These are phyloP conservation scores for Penicillium lagena DNA, from an alignment of 495 filamentous ascomycete species.

Conservation along the genomic window DNA sequence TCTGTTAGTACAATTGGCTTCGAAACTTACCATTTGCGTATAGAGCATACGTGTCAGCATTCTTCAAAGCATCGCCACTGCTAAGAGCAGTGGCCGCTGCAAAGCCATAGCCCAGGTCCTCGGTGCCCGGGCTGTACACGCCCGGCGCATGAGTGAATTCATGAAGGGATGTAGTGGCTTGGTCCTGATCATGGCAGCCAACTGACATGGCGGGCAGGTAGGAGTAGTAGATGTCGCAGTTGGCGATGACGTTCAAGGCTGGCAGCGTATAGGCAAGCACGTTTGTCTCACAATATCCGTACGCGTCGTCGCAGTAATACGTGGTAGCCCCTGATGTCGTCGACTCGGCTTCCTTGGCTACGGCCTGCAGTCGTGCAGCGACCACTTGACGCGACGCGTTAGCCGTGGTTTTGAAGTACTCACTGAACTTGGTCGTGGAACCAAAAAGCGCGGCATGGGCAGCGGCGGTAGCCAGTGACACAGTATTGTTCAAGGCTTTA, in stretches of 20 bases:
- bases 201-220: constrained; percentile 35
- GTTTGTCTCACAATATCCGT: constrained; percentile 40
- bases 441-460: constrained; percentile 45
- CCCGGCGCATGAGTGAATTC: constrained; percentile 57
- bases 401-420: constrained; percentile 58
- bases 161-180: constrained; percentile 53
- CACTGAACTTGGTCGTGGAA: constrained; percentile 42
- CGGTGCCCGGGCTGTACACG: constrained; percentile 48
- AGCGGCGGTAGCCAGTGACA: constrained; percentile 45
- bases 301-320: constrained; percentile 48
- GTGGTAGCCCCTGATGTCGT: constrained; percentile 34
- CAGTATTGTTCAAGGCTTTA: constrained; percentile 44
- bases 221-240: constrained; percentile 51
- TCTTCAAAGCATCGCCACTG: constrained; percentile 41
- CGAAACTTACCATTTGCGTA: constrained; percentile 49
- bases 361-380: constrained; percentile 40
- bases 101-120: constrained; percentile 57
- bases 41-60: constrained; percentile 58
- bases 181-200: constrained; percentile 52
- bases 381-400: constrained; percentile 39
- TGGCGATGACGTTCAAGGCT: constrained; percentile 43
- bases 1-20: not conserved
- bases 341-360: constrained; percentile 45
- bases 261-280: constrained; percentile 55
- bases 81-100: constrained; percentile 35